A percentile compares a stretch with the other conserved stretches of the same genome.
Evolutionary conservation across 2,329 filamentous ascomycete genomes (phyloP).

Genomic region (Chrysosporium keratinophilum): DNA sequence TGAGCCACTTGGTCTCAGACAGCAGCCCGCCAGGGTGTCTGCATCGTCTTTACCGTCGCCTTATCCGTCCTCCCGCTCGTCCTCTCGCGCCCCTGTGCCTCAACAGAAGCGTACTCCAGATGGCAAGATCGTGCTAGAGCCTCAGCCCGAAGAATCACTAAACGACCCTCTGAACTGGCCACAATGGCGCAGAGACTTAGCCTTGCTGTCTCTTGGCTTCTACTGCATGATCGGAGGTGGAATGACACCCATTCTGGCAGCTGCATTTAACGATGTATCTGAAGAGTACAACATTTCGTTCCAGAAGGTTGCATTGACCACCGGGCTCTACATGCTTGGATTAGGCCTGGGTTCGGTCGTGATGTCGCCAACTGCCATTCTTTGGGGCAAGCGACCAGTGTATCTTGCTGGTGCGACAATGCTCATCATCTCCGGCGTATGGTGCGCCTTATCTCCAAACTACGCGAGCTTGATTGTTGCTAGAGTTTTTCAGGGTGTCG

Average conservation of each 20-base stretch:
- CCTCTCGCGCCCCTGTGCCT: conserved; percentile 26
- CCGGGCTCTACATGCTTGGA: conserved; percentile 89
- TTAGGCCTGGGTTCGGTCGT: conserved; percentile 75
- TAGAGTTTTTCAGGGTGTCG: conserved; percentile 75
- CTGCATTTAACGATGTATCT: conserved; percentile 77
- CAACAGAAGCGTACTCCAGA: conserved; percentile 66
- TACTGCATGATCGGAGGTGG: conserved; percentile 91
- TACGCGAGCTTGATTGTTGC: conserved; percentile 71
- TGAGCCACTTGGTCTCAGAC: conserved; percentile 50
- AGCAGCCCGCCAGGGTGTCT: conserved; percentile 52
- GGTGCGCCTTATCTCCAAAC: conserved; percentile 75
- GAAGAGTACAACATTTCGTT: conserved; percentile 54
- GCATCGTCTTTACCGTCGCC: conserved; percentile 44
- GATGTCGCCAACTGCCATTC: conserved; percentile 78
- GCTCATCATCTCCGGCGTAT: conserved; percentile 67
- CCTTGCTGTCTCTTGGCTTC: conserved; percentile 72
- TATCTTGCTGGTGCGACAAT: conserved; percentile 68
- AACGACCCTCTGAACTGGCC: conserved; percentile 96
- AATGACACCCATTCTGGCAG: conserved; percentile 81
- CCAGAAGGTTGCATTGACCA: conserved; percentile 70
- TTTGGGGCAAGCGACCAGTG: conserved; percentile 82
- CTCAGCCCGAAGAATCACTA: conserved; percentile 78
- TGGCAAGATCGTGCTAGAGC: conserved; percentile 75
- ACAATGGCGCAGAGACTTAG: conserved; percentile 64
- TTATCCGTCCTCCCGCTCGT: conserved; percentile 32